Evolutionary conservation across 768 basidiomycete species (phyloP).

Genomic region (Suillus paluster): DNA sequence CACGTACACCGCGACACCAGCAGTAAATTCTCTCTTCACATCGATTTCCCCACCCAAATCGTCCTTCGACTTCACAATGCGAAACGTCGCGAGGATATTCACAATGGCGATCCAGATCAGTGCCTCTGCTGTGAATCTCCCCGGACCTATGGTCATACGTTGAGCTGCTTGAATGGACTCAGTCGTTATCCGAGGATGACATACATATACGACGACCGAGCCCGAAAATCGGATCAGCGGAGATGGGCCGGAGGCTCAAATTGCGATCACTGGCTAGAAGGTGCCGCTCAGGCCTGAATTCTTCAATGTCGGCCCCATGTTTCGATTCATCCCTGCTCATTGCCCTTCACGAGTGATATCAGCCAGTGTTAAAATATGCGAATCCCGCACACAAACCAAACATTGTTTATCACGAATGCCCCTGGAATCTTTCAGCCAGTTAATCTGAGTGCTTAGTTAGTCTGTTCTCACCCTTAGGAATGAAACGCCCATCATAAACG

Average conservation of each 20-base stretch:
- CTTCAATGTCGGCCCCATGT: constrained; percentile 22
- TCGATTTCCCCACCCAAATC: constrained; percentile 23
- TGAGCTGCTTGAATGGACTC: neutral
- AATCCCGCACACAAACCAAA: constrained; percentile 31
- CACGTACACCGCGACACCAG: constrained; percentile 26
- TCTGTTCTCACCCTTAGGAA: constrained; percentile 41
- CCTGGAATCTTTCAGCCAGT: constrained; percentile 15
- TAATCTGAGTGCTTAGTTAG: neutral
- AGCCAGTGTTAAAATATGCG: neutral
- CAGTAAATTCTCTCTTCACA: constrained; percentile 26
- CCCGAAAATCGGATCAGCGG: constrained; percentile 29
- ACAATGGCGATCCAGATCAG: constrained; percentile 26
- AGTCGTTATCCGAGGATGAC: constrained; percentile 1
- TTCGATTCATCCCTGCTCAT: constrained; percentile 25
- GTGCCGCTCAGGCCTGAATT: constrained; percentile 32
- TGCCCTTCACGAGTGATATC: constrained; percentile 18
- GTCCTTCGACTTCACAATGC: constrained; percentile 28
- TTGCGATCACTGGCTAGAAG: constrained; percentile 13
- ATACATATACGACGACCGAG: constrained; percentile 30
- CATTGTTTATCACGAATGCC: constrained; percentile 37
- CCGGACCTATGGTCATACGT: constrained; percentile 17
- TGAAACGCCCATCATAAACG: constrained; percentile 38
- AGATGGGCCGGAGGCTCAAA: constrained; percentile 1
- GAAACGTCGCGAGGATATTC: constrained; percentile 26
- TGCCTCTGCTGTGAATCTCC: constrained; percentile 27